A percentile compares a stretch with the other conserved stretches of the same genome.
phyloP scores from a whole-genome alignment of 179 eudicot genomes.

The Amaranthus tricolor region DNA sequence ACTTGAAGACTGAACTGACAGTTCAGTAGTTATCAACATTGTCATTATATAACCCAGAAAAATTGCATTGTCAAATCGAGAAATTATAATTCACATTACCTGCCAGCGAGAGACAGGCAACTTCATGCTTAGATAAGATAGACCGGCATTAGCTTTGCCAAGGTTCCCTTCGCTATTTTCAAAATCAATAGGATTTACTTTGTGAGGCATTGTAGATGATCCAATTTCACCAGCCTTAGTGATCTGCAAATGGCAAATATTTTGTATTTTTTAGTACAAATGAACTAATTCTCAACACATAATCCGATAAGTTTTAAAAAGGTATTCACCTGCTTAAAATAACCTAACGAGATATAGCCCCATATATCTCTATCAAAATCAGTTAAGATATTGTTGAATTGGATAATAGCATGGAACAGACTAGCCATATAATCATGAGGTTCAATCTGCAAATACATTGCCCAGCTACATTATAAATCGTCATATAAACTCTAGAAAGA shows the following conservation, averaged over 20 bases:
- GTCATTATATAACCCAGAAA: background rate
- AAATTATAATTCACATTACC: constrained; percentile 36
- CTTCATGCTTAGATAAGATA: constrained; percentile 69
- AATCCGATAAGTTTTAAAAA: background rate
- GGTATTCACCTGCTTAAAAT: constrained; percentile 81
- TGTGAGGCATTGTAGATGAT: constrained; percentile 99
- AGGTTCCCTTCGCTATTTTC: constrained; percentile 99
- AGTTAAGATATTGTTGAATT: constrained; percentile 71
- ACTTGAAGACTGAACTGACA: background rate
- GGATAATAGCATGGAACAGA: constrained; percentile 68
- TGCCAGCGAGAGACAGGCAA: constrained; percentile 96
- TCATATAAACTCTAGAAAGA: background rate
- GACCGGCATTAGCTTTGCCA: constrained; percentile 76
- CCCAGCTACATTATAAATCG: background rate
- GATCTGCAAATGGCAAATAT: constrained; percentile 41
- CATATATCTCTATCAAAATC: constrained; percentile 92
- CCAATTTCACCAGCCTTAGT: constrained; percentile 96
- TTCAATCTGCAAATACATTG: constrained; percentile 64
- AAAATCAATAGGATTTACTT: constrained; percentile 96
- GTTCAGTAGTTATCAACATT: background rate
- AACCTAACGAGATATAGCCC: constrained; percentile 86
- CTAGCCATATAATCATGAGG: constrained; percentile 97
- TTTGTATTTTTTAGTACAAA: constrained; percentile 5
- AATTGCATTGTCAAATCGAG: background rate
- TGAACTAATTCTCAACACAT: background rate